Percentiles rank a stretch among this genome's conserved stretches.
phyloP scores from a whole-genome alignment of 73 alveolate species.

The Tetrahymena thermophila region DNA sequence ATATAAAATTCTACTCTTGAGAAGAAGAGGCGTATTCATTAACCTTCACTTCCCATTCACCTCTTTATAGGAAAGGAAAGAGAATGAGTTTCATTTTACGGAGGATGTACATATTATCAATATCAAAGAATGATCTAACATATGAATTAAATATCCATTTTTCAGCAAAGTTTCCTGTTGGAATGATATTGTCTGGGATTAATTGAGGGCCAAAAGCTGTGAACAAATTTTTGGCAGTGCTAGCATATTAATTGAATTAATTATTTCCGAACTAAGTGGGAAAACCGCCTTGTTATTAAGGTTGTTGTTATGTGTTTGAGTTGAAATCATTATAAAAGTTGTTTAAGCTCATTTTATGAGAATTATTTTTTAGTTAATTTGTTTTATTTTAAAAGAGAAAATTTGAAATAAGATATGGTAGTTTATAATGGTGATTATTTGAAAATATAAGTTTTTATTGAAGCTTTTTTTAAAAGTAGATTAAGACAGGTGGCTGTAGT shows the following conservation, averaged over 20 bases:
- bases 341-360: neutral
- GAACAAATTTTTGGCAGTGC: neutral
- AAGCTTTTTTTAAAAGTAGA: neutral
- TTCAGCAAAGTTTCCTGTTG: neutral
- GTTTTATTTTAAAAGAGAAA: neutral
- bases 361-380: neutral
- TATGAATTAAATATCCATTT: neutral
- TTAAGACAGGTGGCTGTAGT: neutral
- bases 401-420: neutral
- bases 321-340: neutral
- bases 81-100: neutral
- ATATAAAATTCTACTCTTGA: neutral
- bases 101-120: neutral
- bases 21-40: neutral
- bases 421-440: neutral
- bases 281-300: neutral
- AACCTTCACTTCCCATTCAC: neutral
- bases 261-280: neutral
- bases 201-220: neutral
- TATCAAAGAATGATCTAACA: neutral
- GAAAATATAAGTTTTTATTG: neutral
- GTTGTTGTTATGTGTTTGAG: neutral
- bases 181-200: neutral
- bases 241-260: neutral
- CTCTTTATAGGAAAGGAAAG: neutral